Evolutionary conservation across 345 rosid species (phyloP), one percentile per base, ranked within the genome.

Genomic region (Carallia pectinifolia): DNA sequence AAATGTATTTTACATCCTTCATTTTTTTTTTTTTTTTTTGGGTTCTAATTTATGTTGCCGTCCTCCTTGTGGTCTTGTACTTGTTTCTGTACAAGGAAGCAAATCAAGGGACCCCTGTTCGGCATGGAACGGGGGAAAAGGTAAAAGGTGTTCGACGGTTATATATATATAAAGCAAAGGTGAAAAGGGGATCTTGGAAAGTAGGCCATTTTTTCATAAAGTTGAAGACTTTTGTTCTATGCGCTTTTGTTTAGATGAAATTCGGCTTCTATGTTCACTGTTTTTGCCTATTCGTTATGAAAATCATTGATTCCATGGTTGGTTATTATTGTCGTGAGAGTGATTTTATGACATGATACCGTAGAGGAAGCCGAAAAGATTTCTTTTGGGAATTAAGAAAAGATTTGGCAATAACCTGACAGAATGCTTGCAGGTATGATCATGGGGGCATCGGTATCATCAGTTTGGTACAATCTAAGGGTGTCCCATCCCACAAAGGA

Each of bases 381-480:
- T 44, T 44, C 16, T 12, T 44, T 44, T 44, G 50, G 50, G 50
- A 44, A 13, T 44, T 10, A 13, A 2, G 16, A 44, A 40, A 44
- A 10, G 50, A 13, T 23, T 56, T 56, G 60, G 31, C 16, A 30
- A 27, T 56, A 30, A 56, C 33, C 15, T 1, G 10, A 23, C 6
- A 19, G 23, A 52, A 64, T 72, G 56, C 53, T 12, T 86, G 79
- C 71, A 93, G 98, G 98, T 79, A 93, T 93, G 98, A 93, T 93
- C 61, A 93, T 93, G 98, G 98, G 90, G 66, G 98, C 98, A 67
- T 91, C 98, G 1, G 82, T 90, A 12, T 85, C 98, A 63, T 93
- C 98, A 39, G 96, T 93, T 61, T 93, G 97, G 96, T 93, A 91
- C 81, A 93, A 93, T 74, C 61, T 93, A 34, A 83, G 91, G 75